A percentile compares a stretch with the other conserved stretches of the same genome.
These are phyloP conservation scores for Boletus sp. DNA, from an alignment of 768 basidiomycete genomes.

Conservation along the genomic window DNA sequence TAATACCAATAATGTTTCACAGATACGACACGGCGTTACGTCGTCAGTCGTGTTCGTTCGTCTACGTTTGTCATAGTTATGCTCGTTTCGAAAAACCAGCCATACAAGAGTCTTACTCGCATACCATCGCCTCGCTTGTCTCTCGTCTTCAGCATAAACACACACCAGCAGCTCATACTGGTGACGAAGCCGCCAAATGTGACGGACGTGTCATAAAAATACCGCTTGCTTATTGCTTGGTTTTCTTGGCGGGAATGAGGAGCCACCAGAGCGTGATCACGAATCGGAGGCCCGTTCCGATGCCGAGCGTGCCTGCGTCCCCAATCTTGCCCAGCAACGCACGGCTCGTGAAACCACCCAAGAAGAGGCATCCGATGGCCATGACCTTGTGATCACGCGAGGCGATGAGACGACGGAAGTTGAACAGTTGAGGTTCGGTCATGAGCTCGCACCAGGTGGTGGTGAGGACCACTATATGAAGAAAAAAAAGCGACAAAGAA, in stretches of 20 bases:
- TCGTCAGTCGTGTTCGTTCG: constrained; percentile 6
- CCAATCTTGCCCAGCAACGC: constrained; percentile 60
- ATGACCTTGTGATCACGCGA: constrained; percentile 72
- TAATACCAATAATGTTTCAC: not conserved
- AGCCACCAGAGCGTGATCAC: constrained; percentile 65
- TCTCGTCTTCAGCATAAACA: not conserved
- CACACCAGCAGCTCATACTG: not conserved
- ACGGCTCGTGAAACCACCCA: constrained; percentile 70
- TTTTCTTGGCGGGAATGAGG: constrained; percentile 45
- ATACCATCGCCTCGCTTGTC: not conserved
- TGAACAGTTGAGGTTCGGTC: constrained; percentile 76
- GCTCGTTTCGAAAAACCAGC: not conserved
- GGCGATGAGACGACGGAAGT: constrained; percentile 45
- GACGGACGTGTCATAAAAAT: not conserved
- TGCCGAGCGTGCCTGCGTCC: constrained; percentile 61
- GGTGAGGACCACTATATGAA: constrained; percentile 66
- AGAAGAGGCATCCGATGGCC: constrained; percentile 65
- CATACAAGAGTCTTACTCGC: not conserved
- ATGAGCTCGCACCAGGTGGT: constrained; percentile 88
- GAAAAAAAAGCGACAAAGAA: not conserved
- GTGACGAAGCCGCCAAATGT: not conserved
- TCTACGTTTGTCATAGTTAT: not conserved
- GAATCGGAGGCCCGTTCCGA: constrained; percentile 61
- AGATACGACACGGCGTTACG: constrained; percentile 13
- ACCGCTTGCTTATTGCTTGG: constrained; percentile 2